Conservation (phyloP, 495 filamentous ascomycete genomes). For the Pseudevernia furfuracea region DNA sequence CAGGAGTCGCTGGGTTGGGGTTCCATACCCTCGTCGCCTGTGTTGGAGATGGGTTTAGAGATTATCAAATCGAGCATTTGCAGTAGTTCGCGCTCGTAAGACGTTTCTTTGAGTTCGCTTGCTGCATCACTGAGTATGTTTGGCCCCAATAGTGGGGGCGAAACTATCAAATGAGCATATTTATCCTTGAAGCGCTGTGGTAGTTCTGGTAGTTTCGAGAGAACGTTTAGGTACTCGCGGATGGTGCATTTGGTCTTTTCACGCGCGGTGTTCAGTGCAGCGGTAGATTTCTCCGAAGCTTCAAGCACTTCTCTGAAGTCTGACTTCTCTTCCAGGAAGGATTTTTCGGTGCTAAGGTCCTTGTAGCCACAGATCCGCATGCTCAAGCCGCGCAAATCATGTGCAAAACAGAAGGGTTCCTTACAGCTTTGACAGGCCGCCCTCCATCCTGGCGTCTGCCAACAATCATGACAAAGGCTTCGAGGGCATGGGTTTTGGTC, state of each 20-base stretch:
- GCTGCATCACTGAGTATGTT: neutral
- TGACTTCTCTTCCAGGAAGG: conserved; percentile 10
- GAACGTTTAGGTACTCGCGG: neutral
- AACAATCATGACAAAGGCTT: conserved; percentile 54
- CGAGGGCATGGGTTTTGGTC: conserved; percentile 47
- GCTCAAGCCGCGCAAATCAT: conserved; percentile 54
- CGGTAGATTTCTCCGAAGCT: neutral
- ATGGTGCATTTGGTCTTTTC: neutral
- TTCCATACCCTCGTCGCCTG: conserved; percentile 11
- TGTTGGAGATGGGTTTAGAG: conserved; percentile 19
- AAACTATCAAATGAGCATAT: conserved; percentile 1
- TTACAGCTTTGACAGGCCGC: conserved; percentile 51
- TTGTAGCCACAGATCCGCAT: conserved; percentile 52
- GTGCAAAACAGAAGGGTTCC: conserved; percentile 52
- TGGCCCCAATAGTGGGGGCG: no score
- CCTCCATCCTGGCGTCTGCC: conserved; percentile 51
- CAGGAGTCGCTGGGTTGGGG: conserved; percentile 37
- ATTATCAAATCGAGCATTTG: conserved; percentile 17
- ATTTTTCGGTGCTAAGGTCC: conserved; percentile 48
- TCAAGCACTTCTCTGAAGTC: conserved; percentile 2
- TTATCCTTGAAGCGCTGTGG: conserved; percentile 1
- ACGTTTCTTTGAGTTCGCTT: conserved; percentile 10
- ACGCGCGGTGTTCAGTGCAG: neutral
- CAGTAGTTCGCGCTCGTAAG: conserved; percentile 9
- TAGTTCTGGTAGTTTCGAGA: neutral